Conservation (phyloP, 495 filamentous ascomycete species). For the Baudoinia panamericana region DNA sequence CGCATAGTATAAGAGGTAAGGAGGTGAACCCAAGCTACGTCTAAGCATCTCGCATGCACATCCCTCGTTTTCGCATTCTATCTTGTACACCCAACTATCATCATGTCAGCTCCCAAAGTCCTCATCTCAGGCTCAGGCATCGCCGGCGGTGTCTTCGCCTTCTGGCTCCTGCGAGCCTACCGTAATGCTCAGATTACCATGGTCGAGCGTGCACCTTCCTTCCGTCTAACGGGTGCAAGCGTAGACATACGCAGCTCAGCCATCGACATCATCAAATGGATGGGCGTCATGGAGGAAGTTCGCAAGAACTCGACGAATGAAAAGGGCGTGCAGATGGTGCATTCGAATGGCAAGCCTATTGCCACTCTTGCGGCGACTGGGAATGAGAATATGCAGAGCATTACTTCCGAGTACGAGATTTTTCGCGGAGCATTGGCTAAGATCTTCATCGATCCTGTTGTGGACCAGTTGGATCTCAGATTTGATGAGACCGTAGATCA, state of each 20-base stretch:
- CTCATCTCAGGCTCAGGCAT: conserved; percentile 19
- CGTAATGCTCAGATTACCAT: conserved; percentile 18
- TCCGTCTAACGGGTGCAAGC: conserved; percentile 18
- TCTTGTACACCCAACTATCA: background rate
- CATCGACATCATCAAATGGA: conserved; percentile 18
- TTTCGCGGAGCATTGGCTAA: conserved; percentile 20
- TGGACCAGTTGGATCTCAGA: conserved; percentile 9
- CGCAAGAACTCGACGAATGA: conserved; percentile 19
- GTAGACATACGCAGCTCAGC: conserved; percentile 23
- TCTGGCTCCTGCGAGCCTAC: conserved; percentile 15
- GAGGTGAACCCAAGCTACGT: no score
- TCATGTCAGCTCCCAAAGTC: conserved; percentile 13
- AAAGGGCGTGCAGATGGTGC: conserved; percentile 15
- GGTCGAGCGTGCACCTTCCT: conserved; percentile 21
- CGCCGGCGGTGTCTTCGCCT: conserved; percentile 17
- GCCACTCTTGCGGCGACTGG: conserved; percentile 15
- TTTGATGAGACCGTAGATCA: conserved; percentile 20
- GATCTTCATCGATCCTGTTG: conserved; percentile 18
- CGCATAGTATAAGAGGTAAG: no score
- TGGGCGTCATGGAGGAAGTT: conserved; percentile 19
- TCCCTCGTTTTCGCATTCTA: no score
- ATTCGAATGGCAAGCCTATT: conserved; percentile 10
- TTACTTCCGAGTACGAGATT: conserved; percentile 22
- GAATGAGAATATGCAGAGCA: conserved; percentile 7
- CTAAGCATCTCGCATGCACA: no score